These are phyloP conservation scores for Metschnikowia kunwiensis DNA, from an alignment of 805 yeast species.

Conservation along the genomic window DNA sequence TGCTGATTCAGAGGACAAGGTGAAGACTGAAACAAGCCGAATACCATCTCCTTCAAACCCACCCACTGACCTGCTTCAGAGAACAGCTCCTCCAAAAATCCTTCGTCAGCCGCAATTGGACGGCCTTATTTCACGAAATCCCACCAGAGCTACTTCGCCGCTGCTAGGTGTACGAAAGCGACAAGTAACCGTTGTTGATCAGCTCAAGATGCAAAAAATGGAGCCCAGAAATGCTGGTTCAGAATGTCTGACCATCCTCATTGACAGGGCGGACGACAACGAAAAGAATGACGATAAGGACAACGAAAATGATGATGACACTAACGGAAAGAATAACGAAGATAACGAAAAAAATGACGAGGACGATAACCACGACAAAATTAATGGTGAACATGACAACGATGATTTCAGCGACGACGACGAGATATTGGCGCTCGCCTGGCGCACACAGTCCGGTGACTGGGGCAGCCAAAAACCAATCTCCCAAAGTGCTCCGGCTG, in stretches of 20 bases:
- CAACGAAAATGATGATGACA: too few relatives aligned
- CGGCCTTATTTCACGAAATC: neutral
- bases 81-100: neutral
- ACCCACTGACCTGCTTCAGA: too few relatives aligned
- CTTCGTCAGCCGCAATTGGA: slow-evolving; percentile 3
- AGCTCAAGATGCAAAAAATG: neutral
- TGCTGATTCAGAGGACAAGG: too few relatives aligned
- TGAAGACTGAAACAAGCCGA: too few relatives aligned
- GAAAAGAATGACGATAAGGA: neutral
- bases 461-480: neutral
- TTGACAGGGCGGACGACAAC: neutral
- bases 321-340: neutral
- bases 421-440: slow-evolving; percentile 16
- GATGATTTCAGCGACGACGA: slow-evolving; percentile 19
- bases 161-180: slow-evolving; percentile 8
- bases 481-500: neutral
- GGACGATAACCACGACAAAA: neutral
- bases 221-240: neutral
- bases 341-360: neutral
- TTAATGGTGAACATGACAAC: neutral
- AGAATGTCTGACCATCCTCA: too few relatives aligned
- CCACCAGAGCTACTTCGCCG: neutral
- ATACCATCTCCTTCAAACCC: too few relatives aligned
- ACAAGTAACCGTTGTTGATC: slow-evolving; percentile 2
- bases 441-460: slow-evolving; percentile 16